Conservation (phyloP, 2,329 filamentous ascomycete species). For the Pyrenophora tritici-repentis region DNA sequence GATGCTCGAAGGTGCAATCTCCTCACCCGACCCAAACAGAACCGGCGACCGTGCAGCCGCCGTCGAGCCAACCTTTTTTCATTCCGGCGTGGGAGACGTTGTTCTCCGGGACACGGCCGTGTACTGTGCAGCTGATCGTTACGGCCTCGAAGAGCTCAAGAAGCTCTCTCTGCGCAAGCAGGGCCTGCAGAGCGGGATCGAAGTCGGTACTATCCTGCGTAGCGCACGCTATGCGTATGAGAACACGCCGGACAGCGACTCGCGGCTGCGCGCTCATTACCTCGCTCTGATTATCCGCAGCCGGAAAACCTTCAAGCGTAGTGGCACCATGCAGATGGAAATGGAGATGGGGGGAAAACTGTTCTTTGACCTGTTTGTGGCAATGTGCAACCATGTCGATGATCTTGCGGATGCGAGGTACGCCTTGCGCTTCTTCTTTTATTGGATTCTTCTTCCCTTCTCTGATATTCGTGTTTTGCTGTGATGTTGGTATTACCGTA, state of each 20-base stretch:
- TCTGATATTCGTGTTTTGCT: not conserved
- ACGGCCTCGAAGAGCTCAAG: constrained; percentile 91
- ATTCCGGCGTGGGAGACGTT: constrained; percentile 73
- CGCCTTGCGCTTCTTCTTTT: constrained; percentile 32
- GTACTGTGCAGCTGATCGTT: constrained; percentile 90
- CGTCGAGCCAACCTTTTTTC: constrained; percentile 77
- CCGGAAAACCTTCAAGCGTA: constrained; percentile 96
- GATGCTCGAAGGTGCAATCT: constrained; percentile 77
- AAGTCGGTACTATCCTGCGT: constrained; percentile 87
- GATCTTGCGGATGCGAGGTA: constrained; percentile 84
- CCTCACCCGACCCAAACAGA: constrained; percentile 60
- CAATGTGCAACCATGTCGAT: constrained; percentile 97
- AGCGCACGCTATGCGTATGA: constrained; percentile 95
- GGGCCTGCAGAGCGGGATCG: constrained; percentile 88
- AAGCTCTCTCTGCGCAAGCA: constrained; percentile 90
- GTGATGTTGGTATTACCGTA: constrained; percentile 11
- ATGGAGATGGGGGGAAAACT: constrained; percentile 94
- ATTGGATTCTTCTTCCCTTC: not conserved
- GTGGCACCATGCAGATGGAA: constrained; percentile 97
- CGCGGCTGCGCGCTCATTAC: constrained; percentile 92
- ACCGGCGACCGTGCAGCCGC: constrained; percentile 59
- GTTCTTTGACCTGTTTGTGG: constrained; percentile 98
- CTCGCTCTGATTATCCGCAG: constrained; percentile 96
- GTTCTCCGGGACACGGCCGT: constrained; percentile 91
- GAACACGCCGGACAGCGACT: constrained; percentile 91